Conservation (phyloP, 176 grass and related monocot species). For the Bolboschoenus planiculmis region DNA sequence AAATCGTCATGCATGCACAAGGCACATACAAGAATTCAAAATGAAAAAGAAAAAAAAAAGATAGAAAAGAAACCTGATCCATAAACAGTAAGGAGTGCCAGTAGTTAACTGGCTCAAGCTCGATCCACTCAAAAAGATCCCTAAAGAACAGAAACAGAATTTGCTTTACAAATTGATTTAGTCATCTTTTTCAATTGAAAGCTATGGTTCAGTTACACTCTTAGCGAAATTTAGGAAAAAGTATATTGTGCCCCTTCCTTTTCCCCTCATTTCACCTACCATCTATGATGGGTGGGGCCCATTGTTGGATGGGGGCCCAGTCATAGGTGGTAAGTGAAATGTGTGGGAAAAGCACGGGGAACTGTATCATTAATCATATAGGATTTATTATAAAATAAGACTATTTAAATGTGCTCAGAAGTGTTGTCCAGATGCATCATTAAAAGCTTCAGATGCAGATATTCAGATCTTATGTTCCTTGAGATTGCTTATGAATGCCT, state of each 20-base stretch:
- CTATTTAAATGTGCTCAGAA: neutral
- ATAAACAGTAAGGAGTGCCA: conserved; percentile 93
- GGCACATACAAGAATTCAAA: neutral
- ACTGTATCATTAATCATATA: neutral
- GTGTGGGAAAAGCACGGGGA: neutral
- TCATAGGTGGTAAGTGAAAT: neutral
- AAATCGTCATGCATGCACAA: neutral
- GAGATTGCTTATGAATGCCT: neutral
- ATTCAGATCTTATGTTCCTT: neutral
- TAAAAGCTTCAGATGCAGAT: neutral
- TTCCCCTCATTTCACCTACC: neutral
- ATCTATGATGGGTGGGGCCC: neutral
- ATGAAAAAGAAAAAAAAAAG: neutral
- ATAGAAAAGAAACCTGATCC: conserved; percentile 66
- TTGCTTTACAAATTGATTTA: neutral
- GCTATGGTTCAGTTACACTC: neutral
- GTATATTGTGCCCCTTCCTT: neutral
- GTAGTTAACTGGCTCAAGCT: conserved; percentile 87
- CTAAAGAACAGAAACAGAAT: conserved; percentile 36
- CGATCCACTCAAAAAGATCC: conserved; percentile 97
- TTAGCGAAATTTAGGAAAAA: neutral
- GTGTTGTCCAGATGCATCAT: neutral
- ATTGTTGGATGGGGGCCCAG: neutral
- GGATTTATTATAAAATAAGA: neutral
- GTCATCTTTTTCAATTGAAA: neutral